Percentiles rank a stretch among this genome's conserved stretches.
Conservation (phyloP, 768 basidiomycete species). For the Mycena olivaceomarginata region DNA sequence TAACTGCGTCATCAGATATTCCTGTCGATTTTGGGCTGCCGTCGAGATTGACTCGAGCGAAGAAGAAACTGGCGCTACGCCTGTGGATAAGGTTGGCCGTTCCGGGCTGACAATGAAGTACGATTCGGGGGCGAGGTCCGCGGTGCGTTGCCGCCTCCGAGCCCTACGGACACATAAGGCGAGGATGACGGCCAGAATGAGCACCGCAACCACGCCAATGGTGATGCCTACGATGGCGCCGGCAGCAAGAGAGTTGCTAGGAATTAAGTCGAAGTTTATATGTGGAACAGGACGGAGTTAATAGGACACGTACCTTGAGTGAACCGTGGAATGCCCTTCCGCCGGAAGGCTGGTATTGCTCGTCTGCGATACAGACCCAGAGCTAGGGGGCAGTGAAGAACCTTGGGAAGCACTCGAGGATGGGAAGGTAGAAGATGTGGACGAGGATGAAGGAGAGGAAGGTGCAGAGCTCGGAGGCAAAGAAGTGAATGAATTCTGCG, state of each 20-base stretch:
- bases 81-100: background rate
- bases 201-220: background rate
- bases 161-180: background rate
- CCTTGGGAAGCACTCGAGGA: background rate
- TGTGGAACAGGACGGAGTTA: background rate
- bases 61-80: too few species aligned
- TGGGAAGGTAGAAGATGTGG: background rate
- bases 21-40: background rate
- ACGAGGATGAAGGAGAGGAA: background rate
- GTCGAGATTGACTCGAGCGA: background rate
- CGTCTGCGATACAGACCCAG: background rate
- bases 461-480: background rate
- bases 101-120: background rate
- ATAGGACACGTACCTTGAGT: background rate
- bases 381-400: background rate
- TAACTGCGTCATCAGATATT: slow-evolving; percentile 13
- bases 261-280: background rate
- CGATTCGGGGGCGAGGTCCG: background rate
- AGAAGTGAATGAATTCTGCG: too few species aligned
- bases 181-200: background rate
- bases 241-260: background rate
- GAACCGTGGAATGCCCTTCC: background rate
- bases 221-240: slow-evolving; percentile 11
- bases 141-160: background rate
- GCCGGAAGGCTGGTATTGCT: background rate